Evolutionary conservation across 2,329 filamentous ascomycete genomes (phyloP).

Genomic region (Zopfia rhizophila): DNA sequence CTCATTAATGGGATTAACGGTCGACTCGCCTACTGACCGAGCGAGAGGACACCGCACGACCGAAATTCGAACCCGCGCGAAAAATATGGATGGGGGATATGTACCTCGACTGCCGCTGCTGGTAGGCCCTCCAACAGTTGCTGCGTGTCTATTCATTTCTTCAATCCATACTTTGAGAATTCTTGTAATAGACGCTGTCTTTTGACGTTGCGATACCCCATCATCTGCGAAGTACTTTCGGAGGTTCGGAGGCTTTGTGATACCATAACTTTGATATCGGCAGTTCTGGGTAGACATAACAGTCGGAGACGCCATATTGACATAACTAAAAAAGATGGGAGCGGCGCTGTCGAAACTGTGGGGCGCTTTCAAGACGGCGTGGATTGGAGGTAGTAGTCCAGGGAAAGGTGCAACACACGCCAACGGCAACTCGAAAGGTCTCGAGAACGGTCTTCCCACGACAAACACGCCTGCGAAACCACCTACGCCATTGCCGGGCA

Average conservation of each 20-base stretch:
- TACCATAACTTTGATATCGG: too few relatives aligned
- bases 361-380: constrained; percentile 34
- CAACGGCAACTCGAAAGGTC: constrained; percentile 22
- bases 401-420: constrained; percentile 24
- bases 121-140: background rate
- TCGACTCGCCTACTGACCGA: constrained; percentile 26
- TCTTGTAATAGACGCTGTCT: constrained; percentile 1
- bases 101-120: constrained; percentile 16
- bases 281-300: too few relatives aligned
- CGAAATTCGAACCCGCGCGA: constrained; percentile 11
- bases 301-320: constrained; percentile 16
- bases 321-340: constrained; percentile 41
- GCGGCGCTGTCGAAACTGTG: constrained; percentile 47
- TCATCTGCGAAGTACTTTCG: too few relatives aligned
- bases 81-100: constrained; percentile 23
- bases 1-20: constrained; percentile 25
- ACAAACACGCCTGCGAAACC: constrained; percentile 25
- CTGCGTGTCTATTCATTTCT: background rate
- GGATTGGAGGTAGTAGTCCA: constrained; percentile 26
- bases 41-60: constrained; percentile 27
- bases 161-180: background rate
- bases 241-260: too few relatives aligned
- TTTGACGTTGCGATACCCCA: too few relatives aligned
- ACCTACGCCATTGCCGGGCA: constrained; percentile 22
- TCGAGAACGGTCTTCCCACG: constrained; percentile 21